A percentile compares a stretch with the other conserved stretches of the same genome.
phyloP scores from a whole-genome alignment of 495 filamentous ascomycete genomes.

The Penicillium salamii region DNA sequence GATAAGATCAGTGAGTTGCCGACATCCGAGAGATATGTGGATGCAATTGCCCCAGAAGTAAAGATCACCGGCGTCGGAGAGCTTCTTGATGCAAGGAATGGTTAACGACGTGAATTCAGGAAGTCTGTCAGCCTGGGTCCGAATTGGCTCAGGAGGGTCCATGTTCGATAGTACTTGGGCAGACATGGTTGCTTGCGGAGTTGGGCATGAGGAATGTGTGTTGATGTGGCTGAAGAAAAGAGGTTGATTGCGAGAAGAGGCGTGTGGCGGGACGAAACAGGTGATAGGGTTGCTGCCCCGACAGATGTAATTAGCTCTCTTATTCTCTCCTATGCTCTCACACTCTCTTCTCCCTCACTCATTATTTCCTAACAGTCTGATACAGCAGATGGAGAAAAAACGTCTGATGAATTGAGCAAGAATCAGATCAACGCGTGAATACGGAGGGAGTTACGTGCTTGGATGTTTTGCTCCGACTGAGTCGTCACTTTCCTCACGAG shows the following conservation, averaged over 20 bases:
- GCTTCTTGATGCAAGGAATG: neutral
- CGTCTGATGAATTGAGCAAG: no score
- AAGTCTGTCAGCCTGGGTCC: neutral
- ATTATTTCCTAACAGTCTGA: no score
- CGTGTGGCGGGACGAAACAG: no score
- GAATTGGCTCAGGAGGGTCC: neutral
- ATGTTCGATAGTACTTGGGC: neutral
- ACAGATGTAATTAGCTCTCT: no score
- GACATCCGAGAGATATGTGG: neutral
- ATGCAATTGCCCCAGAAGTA: neutral
- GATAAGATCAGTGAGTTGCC: neutral
- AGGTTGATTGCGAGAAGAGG: no score
- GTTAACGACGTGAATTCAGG: neutral
- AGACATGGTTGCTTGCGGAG: no score
- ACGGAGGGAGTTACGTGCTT: neutral
- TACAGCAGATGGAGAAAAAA: no score
- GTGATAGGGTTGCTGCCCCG: no score
- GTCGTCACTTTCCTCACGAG: conserved; percentile 13
- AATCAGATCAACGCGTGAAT: no score
- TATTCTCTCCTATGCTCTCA: no score
- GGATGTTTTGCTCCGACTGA: neutral
- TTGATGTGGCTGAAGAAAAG: neutral
- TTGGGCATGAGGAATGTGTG: neutral
- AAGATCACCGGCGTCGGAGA: neutral
- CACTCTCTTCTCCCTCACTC: no score